Evolutionary conservation across 2,329 filamentous ascomycete genomes (phyloP).

Genomic region (Alternaria arbusti): DNA sequence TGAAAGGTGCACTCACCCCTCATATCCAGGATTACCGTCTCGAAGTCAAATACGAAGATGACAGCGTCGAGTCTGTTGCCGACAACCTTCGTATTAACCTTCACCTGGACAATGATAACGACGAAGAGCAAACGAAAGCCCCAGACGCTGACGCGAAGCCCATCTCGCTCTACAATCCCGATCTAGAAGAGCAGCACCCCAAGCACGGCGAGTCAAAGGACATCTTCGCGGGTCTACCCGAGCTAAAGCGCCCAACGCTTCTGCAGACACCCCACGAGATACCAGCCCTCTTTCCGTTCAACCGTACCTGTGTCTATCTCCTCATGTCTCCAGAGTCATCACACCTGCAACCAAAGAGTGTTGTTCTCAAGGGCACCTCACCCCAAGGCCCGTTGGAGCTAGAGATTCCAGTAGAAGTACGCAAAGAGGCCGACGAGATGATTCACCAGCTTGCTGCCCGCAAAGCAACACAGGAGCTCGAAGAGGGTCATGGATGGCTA

Average conservation of each 20-base stretch:
- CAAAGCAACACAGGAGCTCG: constrained; percentile 9
- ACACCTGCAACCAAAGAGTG: background rate
- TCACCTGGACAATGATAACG: background rate
- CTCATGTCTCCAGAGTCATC: constrained; percentile 5
- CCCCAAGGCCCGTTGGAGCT: constrained; percentile 7
- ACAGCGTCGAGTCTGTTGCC: constrained; percentile 1
- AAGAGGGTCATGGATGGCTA: constrained; percentile 9
- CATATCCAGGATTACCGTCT: constrained; percentile 7
- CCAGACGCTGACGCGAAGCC: background rate
- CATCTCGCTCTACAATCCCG: background rate
- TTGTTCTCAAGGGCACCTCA: constrained; percentile 1
- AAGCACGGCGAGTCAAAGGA: background rate
- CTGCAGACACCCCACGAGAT: constrained; percentile 4
- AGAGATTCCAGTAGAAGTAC: background rate
- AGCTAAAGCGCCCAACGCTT: background rate
- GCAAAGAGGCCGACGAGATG: constrained; percentile 7
- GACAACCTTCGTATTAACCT: background rate
- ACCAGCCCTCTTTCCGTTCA: constrained; percentile 1
- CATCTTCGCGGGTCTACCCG: background rate
- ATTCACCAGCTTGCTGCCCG: constrained; percentile 9
- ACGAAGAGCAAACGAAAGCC: no score
- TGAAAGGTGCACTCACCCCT: constrained; percentile 10
- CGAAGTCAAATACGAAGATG: constrained; percentile 11
- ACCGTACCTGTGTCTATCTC: constrained; percentile 7
- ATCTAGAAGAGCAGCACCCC: background rate